A percentile compares a stretch with the other conserved stretches of the same genome.
These are phyloP conservation scores for Pichia phayaonensis DNA, from an alignment of 805 yeast genomes.

Conservation along the genomic window DNA sequence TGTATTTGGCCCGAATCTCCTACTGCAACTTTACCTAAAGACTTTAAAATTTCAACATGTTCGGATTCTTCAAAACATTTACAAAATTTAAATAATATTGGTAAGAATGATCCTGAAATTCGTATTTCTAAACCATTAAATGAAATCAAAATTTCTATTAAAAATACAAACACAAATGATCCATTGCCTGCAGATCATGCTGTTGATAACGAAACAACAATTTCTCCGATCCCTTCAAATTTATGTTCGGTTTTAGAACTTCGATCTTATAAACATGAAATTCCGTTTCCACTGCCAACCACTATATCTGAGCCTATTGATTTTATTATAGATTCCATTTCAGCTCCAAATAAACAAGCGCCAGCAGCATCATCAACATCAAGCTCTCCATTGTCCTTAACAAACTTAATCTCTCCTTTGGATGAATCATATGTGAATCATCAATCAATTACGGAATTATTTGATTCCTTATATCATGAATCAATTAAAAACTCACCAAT, in stretches of 20 bases:
- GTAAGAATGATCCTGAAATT: background rate
- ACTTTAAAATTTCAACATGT: slow-evolving; percentile 20
- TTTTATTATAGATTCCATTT: slow-evolving; percentile 5
- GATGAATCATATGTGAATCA: background rate
- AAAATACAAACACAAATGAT: background rate
- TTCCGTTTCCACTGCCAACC: slow-evolving; percentile 8
- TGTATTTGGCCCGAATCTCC: slow-evolving; percentile 27
- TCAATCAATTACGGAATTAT: slow-evolving; percentile 21
- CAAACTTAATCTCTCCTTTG: background rate
- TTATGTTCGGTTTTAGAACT: slow-evolving; percentile 25
- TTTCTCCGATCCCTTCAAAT: slow-evolving; percentile 20
- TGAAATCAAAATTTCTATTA: background rate
- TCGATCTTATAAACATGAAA: slow-evolving; percentile 16
- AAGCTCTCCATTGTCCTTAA: background rate
- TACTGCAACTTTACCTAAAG: slow-evolving; percentile 22
- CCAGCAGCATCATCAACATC: background rate
- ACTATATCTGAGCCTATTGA: slow-evolving; percentile 12
- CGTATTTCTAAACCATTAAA: background rate
- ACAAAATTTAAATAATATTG: background rate
- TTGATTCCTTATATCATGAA: slow-evolving; percentile 17
- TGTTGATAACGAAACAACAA: slow-evolving; percentile 4
- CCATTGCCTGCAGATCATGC: too few relatives aligned
- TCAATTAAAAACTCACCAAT: slow-evolving; percentile 3
- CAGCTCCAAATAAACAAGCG: background rate
- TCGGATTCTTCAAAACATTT: slow-evolving; percentile 4